Conservation (phyloP, 495 filamentous ascomycete genomes). For the Penicillium herquei region DNA sequence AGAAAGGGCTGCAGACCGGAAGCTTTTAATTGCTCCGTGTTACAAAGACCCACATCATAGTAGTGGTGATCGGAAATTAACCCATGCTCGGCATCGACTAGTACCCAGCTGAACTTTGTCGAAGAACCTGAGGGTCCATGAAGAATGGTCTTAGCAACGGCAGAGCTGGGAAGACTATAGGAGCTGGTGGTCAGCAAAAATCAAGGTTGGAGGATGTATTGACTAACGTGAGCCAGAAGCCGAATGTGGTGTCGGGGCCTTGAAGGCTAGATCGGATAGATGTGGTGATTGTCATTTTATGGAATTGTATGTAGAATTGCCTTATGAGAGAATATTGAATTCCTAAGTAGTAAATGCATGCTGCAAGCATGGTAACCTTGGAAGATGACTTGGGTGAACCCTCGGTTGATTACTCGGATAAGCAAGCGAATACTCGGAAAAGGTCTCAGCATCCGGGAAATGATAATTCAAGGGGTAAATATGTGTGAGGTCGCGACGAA, state of each 20-base stretch:
- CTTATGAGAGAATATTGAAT: no score
- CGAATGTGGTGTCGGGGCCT: slow-evolving; percentile 19
- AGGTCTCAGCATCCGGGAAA: no score
- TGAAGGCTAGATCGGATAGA: slow-evolving; percentile 19
- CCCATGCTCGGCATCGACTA: slow-evolving; percentile 83
- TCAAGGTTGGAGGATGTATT: neutral
- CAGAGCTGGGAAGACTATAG: slow-evolving; percentile 32
- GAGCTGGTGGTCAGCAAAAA: no score
- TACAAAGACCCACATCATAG: slow-evolving; percentile 28
- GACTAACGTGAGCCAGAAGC: slow-evolving; percentile 44
- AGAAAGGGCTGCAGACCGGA: no score
- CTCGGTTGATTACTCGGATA: no score
- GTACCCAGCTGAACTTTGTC: slow-evolving; percentile 57
- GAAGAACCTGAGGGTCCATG: slow-evolving; percentile 28
- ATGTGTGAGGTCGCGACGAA: no score
- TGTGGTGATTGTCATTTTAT: slow-evolving; percentile 27
- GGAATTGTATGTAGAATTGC: no score
- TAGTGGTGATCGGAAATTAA: slow-evolving; percentile 47
- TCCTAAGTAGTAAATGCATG: no score
- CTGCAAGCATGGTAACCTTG: no score
- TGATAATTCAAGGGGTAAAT: no score
- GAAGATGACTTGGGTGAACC: no score
- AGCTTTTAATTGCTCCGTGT: neutral
- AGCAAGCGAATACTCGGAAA: no score
- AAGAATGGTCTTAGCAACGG: slow-evolving; percentile 35